Percentiles rank a stretch among this genome's conserved stretches.
These are phyloP conservation scores for Zea mays DNA, from an alignment of 176 grass and related monocot genomes.

Conservation along the genomic window DNA sequence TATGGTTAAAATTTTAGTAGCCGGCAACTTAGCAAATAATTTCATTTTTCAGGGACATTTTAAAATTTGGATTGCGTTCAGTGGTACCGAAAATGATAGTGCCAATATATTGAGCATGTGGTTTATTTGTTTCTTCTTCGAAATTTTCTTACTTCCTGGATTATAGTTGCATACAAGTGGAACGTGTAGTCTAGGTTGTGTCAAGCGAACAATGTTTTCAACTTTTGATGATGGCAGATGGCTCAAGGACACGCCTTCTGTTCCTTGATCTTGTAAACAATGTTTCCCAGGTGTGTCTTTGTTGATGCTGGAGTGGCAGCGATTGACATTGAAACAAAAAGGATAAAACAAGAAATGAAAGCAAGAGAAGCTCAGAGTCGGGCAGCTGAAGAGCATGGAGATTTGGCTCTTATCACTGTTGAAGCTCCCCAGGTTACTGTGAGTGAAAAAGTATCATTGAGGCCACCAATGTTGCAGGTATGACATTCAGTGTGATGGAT, in stretches of 20 bases:
- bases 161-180: conserved; percentile 24
- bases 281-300: conserved; percentile 82
- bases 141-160: neutral
- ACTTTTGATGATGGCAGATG: neutral
- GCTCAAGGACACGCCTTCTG: too few relatives aligned
- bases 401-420: conserved; percentile 89
- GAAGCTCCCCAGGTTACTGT: conserved; percentile 65
- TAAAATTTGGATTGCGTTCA: conserved; percentile 11
- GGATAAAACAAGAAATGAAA: conserved; percentile 97
- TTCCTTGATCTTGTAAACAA: conserved; percentile 32
- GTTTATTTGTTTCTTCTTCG: neutral
- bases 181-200: conserved; percentile 13
- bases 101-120: conserved; percentile 22
- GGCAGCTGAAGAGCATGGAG: conserved; percentile 76
- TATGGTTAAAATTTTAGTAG: conserved; percentile 1
- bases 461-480: conserved; percentile 96
- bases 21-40: neutral
- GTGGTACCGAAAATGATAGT: neutral
- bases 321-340: conserved; percentile 94
- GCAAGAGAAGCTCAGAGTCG: conserved; percentile 79
- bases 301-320: conserved; percentile 93
- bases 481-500: conserved; percentile 20
- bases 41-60: conserved; percentile 1
- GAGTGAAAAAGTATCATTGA: conserved; percentile 78
- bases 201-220: conserved; percentile 1